Evolutionary conservation across 148 eudicot genomes (phyloP).

Genomic region (Persicaria tinctoria): DNA sequence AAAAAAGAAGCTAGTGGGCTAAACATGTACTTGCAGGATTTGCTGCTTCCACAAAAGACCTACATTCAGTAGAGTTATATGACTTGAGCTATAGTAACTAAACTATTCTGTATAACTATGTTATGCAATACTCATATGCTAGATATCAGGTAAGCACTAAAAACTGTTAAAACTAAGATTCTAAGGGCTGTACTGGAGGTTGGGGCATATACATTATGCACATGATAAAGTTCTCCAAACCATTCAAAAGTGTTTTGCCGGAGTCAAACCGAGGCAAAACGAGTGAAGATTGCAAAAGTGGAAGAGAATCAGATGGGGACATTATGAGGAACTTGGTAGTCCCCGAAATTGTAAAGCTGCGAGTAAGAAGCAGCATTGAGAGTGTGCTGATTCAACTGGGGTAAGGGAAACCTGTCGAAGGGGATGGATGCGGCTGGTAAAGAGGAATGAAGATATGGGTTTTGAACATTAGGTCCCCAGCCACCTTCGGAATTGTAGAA

Average conservation of each 20-base stretch:
- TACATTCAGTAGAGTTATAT: not conserved
- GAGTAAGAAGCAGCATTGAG: not conserved
- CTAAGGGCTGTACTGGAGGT: not conserved
- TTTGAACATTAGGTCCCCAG: not conserved
- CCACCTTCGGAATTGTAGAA: not conserved
- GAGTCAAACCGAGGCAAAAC: too few species aligned
- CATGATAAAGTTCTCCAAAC: not conserved
- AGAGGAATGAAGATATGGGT: not conserved
- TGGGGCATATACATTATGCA: slow-evolving; percentile 2
- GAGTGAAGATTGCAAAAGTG: not conserved
- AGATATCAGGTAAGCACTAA: not conserved
- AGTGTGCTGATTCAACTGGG: not conserved
- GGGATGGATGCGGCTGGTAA: not conserved
- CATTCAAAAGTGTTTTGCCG: not conserved
- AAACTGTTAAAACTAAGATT: too few species aligned
- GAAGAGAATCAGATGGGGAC: not conserved
- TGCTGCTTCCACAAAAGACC: not conserved
- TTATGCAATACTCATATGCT: not conserved
- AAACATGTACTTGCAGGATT: not conserved
- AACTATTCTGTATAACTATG: not conserved
- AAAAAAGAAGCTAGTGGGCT: not conserved
- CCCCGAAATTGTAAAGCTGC: not conserved
- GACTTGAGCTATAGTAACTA: not conserved
- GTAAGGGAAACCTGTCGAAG: not conserved
- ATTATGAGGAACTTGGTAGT: not conserved